phyloP scores from a whole-genome alignment of 345 rosid genomes.

The Acer yangbiense region DNA sequence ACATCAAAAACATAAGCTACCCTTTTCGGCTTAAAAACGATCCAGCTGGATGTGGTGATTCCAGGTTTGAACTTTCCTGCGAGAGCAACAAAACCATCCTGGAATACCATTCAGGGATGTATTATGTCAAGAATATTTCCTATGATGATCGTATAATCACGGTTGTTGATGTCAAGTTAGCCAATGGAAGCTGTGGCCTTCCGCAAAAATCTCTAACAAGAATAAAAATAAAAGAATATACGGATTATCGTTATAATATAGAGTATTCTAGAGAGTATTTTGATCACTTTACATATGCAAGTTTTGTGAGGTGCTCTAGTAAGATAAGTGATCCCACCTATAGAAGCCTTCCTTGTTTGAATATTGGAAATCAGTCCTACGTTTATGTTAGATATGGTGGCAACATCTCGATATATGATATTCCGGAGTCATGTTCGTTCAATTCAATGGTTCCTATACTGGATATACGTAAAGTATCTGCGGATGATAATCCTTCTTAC shows the following conservation, averaged over 20 bases:
- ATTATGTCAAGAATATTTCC: constrained; percentile 35
- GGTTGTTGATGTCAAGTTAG: constrained; percentile 40
- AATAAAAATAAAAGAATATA: no score
- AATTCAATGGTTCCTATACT: constrained; percentile 40
- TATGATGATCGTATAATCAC: constrained; percentile 19
- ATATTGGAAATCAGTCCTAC: neutral
- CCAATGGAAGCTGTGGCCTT: constrained; percentile 35
- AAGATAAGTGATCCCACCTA: constrained; percentile 1
- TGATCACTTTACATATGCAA: neutral
- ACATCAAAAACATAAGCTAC: constrained; percentile 34
- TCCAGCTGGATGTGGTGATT: constrained; percentile 30
- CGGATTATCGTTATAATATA: no score
- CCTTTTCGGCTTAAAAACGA: constrained; percentile 41
- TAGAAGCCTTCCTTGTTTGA: neutral
- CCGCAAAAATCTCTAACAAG: constrained; percentile 25
- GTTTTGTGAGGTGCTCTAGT: constrained; percentile 33
- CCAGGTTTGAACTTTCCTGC: constrained; percentile 36
- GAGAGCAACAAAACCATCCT: constrained; percentile 30
- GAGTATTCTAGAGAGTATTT: rapidly evolving
- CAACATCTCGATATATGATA: neutral
- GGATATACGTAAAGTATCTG: neutral
- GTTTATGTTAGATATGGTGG: constrained; percentile 33
- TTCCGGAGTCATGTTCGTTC: constrained; percentile 31
- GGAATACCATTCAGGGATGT: constrained; percentile 26
- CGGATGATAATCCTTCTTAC: constrained; percentile 16